Evolutionary conservation across 2,329 filamentous ascomycete genomes (phyloP).

Genomic region (Thielaviopsis musarum): DNA sequence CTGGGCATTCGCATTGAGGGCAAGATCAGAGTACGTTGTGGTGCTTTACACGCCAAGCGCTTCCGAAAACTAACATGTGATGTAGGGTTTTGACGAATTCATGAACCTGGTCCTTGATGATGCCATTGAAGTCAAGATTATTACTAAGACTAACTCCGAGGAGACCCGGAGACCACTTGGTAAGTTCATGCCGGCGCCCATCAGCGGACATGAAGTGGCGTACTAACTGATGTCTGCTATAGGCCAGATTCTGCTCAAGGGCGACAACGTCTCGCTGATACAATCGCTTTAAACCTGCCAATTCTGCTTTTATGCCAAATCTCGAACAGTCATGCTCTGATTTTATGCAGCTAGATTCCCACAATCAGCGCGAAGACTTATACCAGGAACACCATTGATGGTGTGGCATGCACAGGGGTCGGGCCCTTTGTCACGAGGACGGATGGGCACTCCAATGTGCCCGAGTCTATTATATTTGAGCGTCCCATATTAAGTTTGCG

Average conservation of each 20-base stretch:
- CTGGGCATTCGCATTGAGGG: conserved; percentile 86
- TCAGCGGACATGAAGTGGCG: neutral
- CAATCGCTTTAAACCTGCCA: conserved; percentile 24
- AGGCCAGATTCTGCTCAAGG: conserved; percentile 78
- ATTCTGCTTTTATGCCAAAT: neutral
- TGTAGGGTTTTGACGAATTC: conserved; percentile 92
- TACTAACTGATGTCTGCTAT: conserved; percentile 16
- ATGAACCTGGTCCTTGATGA: conserved; percentile 98
- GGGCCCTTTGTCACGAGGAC: neutral
- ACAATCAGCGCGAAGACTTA: neutral
- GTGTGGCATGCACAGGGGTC: neutral
- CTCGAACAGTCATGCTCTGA: neutral
- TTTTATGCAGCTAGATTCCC: neutral
- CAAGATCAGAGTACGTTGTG: conserved; percentile 65
- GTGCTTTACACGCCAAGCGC: conserved; percentile 44
- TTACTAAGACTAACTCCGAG: conserved; percentile 59
- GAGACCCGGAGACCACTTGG: conserved; percentile 67
- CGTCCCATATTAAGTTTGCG: too few relatives aligned
- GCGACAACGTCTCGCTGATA: conserved; percentile 75
- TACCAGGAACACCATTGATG: neutral
- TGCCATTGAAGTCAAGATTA: conserved; percentile 75
- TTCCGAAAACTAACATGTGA: conserved; percentile 13
- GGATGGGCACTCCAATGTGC: neutral
- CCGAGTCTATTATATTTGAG: neutral
- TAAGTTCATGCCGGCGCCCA: conserved; percentile 24